These are phyloP conservation scores for Vitis rotundifolia DNA, from an alignment of 164 flowering plant species.

Conservation along the genomic window DNA sequence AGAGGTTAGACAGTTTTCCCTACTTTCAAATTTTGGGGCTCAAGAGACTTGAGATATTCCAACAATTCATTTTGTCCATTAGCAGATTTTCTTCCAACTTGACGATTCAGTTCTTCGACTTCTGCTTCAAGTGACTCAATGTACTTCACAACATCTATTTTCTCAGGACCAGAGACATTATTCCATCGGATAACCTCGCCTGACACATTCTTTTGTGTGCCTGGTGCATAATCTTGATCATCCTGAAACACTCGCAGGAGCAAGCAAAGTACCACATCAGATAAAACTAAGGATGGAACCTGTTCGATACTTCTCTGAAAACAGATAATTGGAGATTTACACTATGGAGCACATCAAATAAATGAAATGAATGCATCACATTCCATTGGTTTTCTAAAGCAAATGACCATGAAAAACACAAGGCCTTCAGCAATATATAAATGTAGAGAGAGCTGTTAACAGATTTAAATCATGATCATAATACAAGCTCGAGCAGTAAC, in stretches of 20 bases:
- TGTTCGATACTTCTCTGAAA: background rate
- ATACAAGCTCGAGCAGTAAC: too few relatives aligned
- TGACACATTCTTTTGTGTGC: conserved; percentile 91
- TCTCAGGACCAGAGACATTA: conserved; percentile 87
- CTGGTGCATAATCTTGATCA: conserved; percentile 84
- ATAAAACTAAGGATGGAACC: background rate
- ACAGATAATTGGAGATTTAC: background rate
- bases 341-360: background rate
- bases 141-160: conserved; percentile 85
- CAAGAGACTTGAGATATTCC: conserved; percentile 89
- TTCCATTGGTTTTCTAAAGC: background rate
- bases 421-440: too few relatives aligned
- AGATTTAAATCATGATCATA: too few relatives aligned
- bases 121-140: conserved; percentile 96
- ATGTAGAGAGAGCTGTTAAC: too few relatives aligned
- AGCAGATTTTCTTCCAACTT: conserved; percentile 69
- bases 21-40: conserved; percentile 96
- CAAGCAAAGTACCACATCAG: background rate
- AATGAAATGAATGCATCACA: background rate
- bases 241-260: conserved; percentile 47
- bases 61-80: conserved; percentile 82
- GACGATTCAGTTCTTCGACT: conserved; percentile 85
- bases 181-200: conserved; percentile 98
- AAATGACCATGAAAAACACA: too few relatives aligned
- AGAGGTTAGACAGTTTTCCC: conserved; percentile 7